Percentiles rank a stretch among this genome's conserved stretches.
Conservation (phyloP, 83 land plant genomes). For the Picea mariana region DNA sequence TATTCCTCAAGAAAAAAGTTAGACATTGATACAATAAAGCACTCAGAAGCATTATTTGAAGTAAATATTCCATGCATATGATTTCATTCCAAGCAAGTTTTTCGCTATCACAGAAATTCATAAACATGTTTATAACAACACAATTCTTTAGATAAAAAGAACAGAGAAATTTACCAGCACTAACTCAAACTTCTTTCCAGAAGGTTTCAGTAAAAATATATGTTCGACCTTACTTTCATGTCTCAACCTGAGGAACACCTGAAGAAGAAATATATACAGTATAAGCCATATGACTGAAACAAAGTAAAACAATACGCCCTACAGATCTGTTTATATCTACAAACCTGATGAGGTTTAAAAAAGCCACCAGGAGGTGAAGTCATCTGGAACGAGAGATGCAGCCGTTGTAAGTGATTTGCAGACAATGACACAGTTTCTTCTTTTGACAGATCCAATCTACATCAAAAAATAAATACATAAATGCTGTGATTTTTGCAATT, state of each 20-base stretch:
- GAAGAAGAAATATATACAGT: slow-evolving; percentile 20
- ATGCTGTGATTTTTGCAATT: not conserved
- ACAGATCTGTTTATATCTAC: slow-evolving; percentile 5
- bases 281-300: not conserved
- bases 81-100: not conserved
- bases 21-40: not conserved
- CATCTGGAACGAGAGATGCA: slow-evolving; percentile 55
- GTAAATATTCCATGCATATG: not conserved
- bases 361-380: slow-evolving; percentile 49
- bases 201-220: slow-evolving; percentile 46
- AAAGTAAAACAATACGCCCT: not conserved
- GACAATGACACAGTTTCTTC: slow-evolving; percentile 48
- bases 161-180: slow-evolving; percentile 38
- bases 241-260: slow-evolving; percentile 69
- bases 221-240: slow-evolving; percentile 72
- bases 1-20: no score
- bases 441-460: slow-evolving; percentile 53
- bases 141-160: not conserved
- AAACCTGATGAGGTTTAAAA: slow-evolving; percentile 84
- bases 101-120: slow-evolving; percentile 3
- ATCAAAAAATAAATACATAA: not conserved
- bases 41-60: not conserved
- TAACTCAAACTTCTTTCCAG: slow-evolving; percentile 49
- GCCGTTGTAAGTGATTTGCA: slow-evolving; percentile 79
- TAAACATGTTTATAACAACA: not conserved